Conservation (phyloP, 257 asterid species). For the Nicotiana attenuata region DNA sequence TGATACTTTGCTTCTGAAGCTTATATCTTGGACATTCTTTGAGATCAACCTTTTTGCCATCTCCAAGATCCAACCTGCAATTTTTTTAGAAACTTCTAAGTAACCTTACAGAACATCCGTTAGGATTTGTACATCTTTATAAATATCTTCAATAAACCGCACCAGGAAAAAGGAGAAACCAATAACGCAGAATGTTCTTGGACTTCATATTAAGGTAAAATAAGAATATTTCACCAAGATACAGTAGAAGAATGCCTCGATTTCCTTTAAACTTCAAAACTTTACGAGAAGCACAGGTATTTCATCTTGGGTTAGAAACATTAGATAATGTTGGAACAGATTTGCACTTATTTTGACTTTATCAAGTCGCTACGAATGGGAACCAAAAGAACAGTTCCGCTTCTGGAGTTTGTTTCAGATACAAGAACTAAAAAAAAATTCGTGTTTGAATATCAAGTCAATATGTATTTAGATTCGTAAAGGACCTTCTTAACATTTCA, state of each 20-base stretch:
- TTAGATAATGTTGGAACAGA: background rate
- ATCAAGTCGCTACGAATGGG: background rate
- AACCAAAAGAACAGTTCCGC: background rate
- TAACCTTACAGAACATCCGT: background rate
- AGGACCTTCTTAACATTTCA: background rate
- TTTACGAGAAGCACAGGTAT: background rate
- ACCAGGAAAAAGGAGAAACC: background rate
- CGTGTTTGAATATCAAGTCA: background rate
- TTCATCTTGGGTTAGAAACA: background rate
- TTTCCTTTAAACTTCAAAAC: background rate
- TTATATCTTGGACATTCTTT: slow-evolving; percentile 70
- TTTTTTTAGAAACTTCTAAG: slow-evolving; percentile 5
- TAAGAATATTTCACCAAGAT: background rate
- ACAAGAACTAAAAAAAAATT: background rate
- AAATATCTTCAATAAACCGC: background rate
- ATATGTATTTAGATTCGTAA: background rate
- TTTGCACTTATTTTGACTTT: background rate
- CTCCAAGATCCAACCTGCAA: slow-evolving; percentile 95
- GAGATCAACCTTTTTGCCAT: slow-evolving; percentile 80
- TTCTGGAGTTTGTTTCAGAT: background rate
- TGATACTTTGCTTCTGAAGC: slow-evolving; percentile 85
- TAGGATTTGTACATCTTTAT: slow-evolving; percentile 8
- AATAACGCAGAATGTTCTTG: background rate
- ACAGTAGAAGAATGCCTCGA: background rate
- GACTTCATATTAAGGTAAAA: background rate